These are phyloP conservation scores for Hygrophoropsis aurantiaca DNA, from an alignment of 768 basidiomycete genomes.

Conservation along the genomic window DNA sequence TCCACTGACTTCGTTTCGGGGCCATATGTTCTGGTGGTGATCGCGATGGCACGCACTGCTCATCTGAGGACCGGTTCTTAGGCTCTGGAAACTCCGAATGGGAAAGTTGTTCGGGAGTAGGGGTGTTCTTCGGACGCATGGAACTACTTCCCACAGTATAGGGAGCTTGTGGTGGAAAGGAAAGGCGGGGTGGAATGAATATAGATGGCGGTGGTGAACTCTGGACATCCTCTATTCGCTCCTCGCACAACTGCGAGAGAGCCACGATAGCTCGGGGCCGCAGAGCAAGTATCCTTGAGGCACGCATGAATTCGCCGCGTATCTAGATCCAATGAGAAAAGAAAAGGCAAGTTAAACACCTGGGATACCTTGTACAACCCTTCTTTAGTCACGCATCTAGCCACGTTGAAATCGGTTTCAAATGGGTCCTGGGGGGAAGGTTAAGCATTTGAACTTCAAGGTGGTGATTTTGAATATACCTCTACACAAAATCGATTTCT, in stretches of 20 bases:
- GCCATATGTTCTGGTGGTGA: constrained; percentile 77
- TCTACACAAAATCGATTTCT: constrained; percentile 96
- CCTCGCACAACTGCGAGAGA: constrained; percentile 88
- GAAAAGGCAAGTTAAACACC: background rate
- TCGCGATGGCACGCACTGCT: constrained; percentile 35
- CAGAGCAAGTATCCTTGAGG: constrained; percentile 76
- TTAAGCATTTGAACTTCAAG: background rate
- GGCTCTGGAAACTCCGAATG: constrained; percentile 47
- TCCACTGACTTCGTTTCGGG: constrained; percentile 78
- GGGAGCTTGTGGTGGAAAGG: constrained; percentile 65
- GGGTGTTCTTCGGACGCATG: constrained; percentile 46
- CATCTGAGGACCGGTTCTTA: constrained; percentile 29
- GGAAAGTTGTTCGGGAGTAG: constrained; percentile 48
- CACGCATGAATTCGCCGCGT: constrained; percentile 98
- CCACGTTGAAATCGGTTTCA: constrained; percentile 94
- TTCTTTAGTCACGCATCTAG: constrained; percentile 94
- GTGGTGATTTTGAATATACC: constrained; percentile 40
- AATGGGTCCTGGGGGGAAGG: constrained; percentile 78
- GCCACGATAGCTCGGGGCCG: constrained; percentile 81
- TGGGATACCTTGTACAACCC: constrained; percentile 81
- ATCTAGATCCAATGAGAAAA: constrained; percentile 57
- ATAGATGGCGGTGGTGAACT: constrained; percentile 39
- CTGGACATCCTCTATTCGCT: constrained; percentile 59
- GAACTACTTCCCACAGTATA: constrained; percentile 67
- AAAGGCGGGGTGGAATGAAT: constrained; percentile 45